These are phyloP conservation scores for Phycomyces nitens DNA, from an alignment of 192 early-diverging fungal genomes.

Conservation along the genomic window DNA sequence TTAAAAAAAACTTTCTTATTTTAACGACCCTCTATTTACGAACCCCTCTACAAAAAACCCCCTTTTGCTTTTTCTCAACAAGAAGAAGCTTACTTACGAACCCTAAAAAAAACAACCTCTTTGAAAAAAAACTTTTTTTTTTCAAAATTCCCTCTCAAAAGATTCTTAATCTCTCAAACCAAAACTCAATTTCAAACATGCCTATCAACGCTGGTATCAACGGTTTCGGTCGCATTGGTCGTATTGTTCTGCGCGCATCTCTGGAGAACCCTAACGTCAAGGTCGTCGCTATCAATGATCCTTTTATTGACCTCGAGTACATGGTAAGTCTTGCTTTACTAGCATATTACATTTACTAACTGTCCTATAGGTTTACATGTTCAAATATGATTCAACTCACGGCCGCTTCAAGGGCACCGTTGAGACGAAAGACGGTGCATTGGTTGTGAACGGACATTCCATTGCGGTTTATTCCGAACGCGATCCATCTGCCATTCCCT, in stretches of 20 bases:
- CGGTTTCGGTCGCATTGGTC: conserved; percentile 97
- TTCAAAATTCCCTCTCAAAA: background rate
- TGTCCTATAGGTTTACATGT: conserved; percentile 62
- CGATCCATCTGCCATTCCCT: conserved; percentile 83
- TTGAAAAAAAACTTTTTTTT: background rate
- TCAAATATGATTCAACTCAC: conserved; percentile 99
- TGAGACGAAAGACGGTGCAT: conserved; percentile 71
- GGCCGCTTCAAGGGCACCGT: conserved; percentile 85
- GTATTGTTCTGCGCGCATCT: conserved; percentile 90
- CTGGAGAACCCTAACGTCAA: conserved; percentile 68
- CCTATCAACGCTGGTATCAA: conserved; percentile 57
- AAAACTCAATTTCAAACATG: conserved; percentile 18
- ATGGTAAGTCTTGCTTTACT: conserved; percentile 52
- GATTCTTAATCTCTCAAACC: background rate
- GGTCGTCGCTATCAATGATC: conserved; percentile 94
- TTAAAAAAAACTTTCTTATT: background rate
- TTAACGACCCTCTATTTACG: conserved; percentile 1
- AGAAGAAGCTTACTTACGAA: background rate
- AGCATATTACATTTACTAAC: background rate
- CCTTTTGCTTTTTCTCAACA: background rate
- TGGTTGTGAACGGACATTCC: conserved; percentile 77
- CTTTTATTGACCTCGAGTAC: conserved; percentile 93
- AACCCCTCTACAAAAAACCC: background rate
- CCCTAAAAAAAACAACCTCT: background rate
- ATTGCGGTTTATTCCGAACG: conserved; percentile 71